Base-by-base conservation (phyloP, 2,329 filamentous ascomycete genomes). In the Pestalotiopsis fici region DNA sequence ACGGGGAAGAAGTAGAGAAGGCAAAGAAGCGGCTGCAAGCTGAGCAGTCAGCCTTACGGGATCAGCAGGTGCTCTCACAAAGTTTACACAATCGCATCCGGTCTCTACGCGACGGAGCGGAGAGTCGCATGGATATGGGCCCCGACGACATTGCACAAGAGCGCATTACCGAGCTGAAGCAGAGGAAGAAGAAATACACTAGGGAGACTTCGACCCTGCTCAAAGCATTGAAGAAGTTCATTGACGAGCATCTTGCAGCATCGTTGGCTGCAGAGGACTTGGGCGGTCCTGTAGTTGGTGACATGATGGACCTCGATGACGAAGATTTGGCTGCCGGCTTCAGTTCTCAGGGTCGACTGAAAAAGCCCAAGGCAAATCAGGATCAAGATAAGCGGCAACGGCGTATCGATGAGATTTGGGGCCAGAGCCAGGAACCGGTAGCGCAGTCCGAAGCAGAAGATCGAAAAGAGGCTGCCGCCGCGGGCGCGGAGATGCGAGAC, bases 221-320 rank as follows among this genome's bases (percentile, higher is more conserved):
- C 66, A 86, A 85, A 67, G 84, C 87, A 0, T 84, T 97, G 66
- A 87, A 91, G 70, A 82, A 81, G 18, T 97, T 97, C 74, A 90
- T 95, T 67, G 88, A 93, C 69, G 82, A 88, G 56, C 86, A 88
- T 54, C 84, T 97, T 1, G 91, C 92, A 1, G 80, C 87, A 3
- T 92, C 95, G 88, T 83, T 97, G 56, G 93, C 93, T 6, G 92
- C 93, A 0, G 94, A 97, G 80, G 92, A 94, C 74, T 84, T 95
- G 1, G 94, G 94, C 7, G 93, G 94, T 0, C 93, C 94, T 0
- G 91, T 94, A 12, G 93, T 95, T 0, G 93, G 94, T 3, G 91
- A 93, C 71, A 83, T 91, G 72, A 84, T 91, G 74, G 88, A 92
- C 77, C 74, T 92, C 25, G 80, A 90, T 82, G 72, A 86, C 9